Percentiles rank a stretch among this genome's conserved stretches.
Evolutionary conservation across 2,329 filamentous ascomycete species (phyloP).

Genomic region (Pestalotiopsis sp.): DNA sequence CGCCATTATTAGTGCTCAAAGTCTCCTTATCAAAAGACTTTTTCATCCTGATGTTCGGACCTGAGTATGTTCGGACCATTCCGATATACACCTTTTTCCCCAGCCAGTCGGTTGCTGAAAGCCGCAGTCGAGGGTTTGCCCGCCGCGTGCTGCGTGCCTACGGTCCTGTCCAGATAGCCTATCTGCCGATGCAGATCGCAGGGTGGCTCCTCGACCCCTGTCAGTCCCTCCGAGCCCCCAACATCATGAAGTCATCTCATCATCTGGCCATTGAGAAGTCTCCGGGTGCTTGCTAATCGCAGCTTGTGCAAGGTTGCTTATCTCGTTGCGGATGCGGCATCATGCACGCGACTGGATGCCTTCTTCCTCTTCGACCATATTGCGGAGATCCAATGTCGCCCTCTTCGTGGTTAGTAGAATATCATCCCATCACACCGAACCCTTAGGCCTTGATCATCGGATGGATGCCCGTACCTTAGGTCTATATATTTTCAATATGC

Average conservation of each 20-base stretch:
- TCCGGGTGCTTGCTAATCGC: neutral
- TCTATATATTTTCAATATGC: neutral
- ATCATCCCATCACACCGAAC: neutral
- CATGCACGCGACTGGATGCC: neutral
- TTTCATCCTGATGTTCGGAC: neutral
- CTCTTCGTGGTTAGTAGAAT: neutral
- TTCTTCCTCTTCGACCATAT: neutral
- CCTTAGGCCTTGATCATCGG: neutral
- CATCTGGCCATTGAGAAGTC: neutral
- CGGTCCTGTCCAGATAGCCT: neutral
- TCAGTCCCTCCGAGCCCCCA: slow-evolving; percentile 5
- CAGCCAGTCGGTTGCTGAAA: neutral
- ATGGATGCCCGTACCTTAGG: neutral
- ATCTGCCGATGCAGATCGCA: slow-evolving; percentile 5
- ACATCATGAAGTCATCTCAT: slow-evolving; percentile 6
- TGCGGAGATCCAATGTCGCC: neutral
- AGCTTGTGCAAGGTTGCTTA: neutral
- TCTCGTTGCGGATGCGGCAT: neutral
- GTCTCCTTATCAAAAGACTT: neutral
- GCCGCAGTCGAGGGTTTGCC: neutral
- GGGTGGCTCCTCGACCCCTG: neutral
- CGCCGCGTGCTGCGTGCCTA: neutral
- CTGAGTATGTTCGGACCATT: neutral
- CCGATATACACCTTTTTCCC: neutral
- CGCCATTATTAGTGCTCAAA: neutral